A percentile compares a stretch with the other conserved stretches of the same genome.
Conservation (phyloP, 1,284 basidiomycete genomes). For the Sanghuangporus weigelae region DNA sequence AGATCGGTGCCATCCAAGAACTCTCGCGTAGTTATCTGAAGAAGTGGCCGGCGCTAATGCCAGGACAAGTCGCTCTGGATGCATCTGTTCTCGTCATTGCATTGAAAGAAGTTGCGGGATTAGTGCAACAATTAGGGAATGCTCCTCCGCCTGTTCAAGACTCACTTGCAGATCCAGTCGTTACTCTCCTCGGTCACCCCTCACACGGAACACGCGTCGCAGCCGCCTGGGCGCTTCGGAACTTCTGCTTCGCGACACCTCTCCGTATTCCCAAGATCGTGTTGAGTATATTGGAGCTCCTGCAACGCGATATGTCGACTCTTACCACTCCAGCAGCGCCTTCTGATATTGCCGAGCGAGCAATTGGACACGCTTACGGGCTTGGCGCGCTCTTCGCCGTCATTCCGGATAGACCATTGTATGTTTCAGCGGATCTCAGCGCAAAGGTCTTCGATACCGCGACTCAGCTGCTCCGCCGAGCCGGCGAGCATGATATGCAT, state of each 20-base stretch:
- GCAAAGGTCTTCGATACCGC: conserved; percentile 91
- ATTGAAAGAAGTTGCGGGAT: conserved; percentile 78
- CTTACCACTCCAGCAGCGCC: conserved; percentile 63
- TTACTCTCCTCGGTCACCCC: conserved; percentile 84
- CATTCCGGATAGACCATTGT: conserved; percentile 84
- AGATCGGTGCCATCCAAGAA: conserved; percentile 88
- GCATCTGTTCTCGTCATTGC: conserved; percentile 73
- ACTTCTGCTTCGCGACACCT: conserved; percentile 88
- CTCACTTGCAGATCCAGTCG: conserved; percentile 79
- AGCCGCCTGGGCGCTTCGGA: conserved; percentile 83
- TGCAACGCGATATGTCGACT: conserved; percentile 79
- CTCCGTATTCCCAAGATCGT: conserved; percentile 78
- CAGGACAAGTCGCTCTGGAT: conserved; percentile 70
- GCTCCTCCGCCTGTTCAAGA: conserved; percentile 89
- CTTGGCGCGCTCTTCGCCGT: conserved; percentile 84
- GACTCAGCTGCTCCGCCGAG: conserved; percentile 84
- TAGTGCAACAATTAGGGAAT: conserved; percentile 89
- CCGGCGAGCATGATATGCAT: conserved; percentile 85
- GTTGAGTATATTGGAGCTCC: conserved; percentile 65
- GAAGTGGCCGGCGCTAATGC: conserved; percentile 90
- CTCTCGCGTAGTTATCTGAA: conserved; percentile 78
- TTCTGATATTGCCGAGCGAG: conserved; percentile 65
- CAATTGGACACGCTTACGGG: conserved; percentile 86
- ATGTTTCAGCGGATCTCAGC: conserved; percentile 91
- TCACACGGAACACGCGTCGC: conserved; percentile 83